Conservation (phyloP, 345 rosid species). For the Hevea brasiliensis region DNA sequence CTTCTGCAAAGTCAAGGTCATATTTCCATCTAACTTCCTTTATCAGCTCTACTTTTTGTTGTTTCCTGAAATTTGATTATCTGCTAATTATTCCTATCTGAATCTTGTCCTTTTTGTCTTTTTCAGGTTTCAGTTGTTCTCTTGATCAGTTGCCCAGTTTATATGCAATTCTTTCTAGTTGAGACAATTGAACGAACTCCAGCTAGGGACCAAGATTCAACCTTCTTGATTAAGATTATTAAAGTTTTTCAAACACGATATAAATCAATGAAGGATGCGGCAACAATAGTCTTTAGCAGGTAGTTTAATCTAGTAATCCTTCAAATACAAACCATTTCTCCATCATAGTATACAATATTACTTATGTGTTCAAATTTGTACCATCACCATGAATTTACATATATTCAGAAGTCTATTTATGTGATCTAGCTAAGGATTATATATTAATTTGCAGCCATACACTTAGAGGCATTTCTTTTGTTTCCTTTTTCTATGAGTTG, state of each 20-base stretch:
- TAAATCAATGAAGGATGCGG: slow-evolving; percentile 49
- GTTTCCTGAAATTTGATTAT: no score
- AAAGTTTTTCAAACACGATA: slow-evolving; percentile 33
- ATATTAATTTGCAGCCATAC: slow-evolving; percentile 36
- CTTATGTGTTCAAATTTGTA: not conserved
- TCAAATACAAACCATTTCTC: not conserved
- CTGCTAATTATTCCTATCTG: no score
- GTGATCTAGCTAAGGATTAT: not conserved
- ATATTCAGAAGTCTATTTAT: no score
- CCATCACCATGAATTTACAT: no score
- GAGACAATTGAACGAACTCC: slow-evolving; percentile 39
- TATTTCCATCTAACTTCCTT: not conserved
- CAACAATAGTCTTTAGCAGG: slow-evolving; percentile 42
- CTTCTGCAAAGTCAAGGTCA: not conserved
- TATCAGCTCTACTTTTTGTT: no score
- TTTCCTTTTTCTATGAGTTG: slow-evolving; percentile 55
- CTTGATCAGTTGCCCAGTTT: slow-evolving; percentile 40
- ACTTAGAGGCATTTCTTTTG: slow-evolving; percentile 48
- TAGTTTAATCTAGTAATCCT: not conserved
- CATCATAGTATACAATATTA: not conserved
- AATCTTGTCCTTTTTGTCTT: no score
- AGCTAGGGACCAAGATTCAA: slow-evolving; percentile 34
- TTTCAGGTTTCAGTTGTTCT: slow-evolving; percentile 51
- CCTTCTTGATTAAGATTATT: slow-evolving; percentile 27
- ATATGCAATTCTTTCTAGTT: slow-evolving; percentile 44